Evolutionary conservation across 352 stramenopile species (phyloP).

Genomic region (Halophytophthora batemanensis): DNA sequence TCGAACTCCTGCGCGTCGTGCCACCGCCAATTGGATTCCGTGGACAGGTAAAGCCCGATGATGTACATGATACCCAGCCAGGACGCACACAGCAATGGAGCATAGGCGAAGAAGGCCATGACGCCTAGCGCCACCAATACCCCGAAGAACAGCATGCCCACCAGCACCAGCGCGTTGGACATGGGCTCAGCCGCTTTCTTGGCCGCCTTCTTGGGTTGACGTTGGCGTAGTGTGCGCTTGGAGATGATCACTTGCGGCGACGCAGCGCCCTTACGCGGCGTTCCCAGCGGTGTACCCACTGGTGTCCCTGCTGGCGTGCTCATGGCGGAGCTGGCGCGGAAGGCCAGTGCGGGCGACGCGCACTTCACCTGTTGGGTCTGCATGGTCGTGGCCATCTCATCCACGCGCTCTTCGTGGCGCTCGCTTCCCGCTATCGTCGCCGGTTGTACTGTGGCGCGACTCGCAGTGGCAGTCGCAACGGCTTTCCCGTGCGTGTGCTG

Average conservation of each 20-base stretch:
- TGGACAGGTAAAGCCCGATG: constrained; percentile 77
- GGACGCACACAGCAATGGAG: constrained; percentile 72
- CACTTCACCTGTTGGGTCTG: constrained; percentile 28
- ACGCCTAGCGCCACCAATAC: constrained; percentile 62
- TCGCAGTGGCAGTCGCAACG: not conserved
- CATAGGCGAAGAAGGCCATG: constrained; percentile 82
- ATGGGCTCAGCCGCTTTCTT: constrained; percentile 36
- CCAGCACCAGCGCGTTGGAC: constrained; percentile 64
- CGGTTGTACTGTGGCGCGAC: not conserved
- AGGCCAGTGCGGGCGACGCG: constrained; percentile 19
- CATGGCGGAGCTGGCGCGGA: constrained; percentile 6
- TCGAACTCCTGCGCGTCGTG: constrained; percentile 94
- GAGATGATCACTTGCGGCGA: constrained; percentile 9
- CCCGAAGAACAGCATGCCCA: constrained; percentile 63
- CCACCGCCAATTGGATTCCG: constrained; percentile 82
- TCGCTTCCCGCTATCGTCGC: not conserved
- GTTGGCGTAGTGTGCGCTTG: not conserved
- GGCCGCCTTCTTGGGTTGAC: constrained; percentile 4
- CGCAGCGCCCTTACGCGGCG: not conserved
- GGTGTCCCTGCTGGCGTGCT: too few species aligned
- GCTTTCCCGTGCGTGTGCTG: too few species aligned
- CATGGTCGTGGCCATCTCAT: constrained; percentile 28
- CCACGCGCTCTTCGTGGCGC: not conserved
- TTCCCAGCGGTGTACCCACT: too few species aligned
- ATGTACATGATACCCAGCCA: constrained; percentile 83